Evolutionary conservation across 306 rosid species (phyloP), one percentile per base, ranked within the genome.

Genomic region (Abrus pulchellus): DNA sequence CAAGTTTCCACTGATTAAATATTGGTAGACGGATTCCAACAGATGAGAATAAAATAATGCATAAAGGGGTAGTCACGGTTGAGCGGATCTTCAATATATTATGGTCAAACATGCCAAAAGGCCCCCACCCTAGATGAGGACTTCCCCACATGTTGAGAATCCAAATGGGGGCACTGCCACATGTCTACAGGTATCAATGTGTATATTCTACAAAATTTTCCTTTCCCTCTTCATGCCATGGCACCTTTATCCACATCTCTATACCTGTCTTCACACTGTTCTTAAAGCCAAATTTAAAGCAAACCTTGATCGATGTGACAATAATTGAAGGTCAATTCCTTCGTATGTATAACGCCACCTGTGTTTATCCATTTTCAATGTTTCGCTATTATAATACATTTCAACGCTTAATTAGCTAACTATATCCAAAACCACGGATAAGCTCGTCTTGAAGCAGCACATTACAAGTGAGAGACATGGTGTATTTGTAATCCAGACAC

Each of bases 91-190:
- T 74, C n/a, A 53, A 4, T 45, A 63, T 14, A 54, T 73, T 73
- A 2, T 38, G 0, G 14, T 72, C 2, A 50, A 62, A 27, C 32
- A 61, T 29, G 65, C 4, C 20, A 50, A 62, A 80, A 72, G 59
- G 79, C 2, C 86, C 77, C 81, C 43, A 43, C 82, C 68, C 86
- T 52, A 70, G 79, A 62, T 70, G 48, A 76, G 30, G 40, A 83
- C 82, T 83, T 76, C 74, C 79, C 83, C 74, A 44, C 62, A 70
- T 44, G 45, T 53, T 70, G 34, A 63, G 82, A 76, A 44, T 82
- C 85, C 49, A 28, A 74, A 47, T 13, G 10, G 3, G 28, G 53
- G 57, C 12, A 34, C 11, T 54, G 49, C 28, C 78, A 69, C 85
- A 30, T 76, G 77, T 82, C 70, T 68, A 38, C 50, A 55, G 69